Evolutionary conservation across 2,329 filamentous ascomycete species (phyloP), one percentile per base, ranked within the genome.

Genomic region (Pseudonectria buxi): DNA sequence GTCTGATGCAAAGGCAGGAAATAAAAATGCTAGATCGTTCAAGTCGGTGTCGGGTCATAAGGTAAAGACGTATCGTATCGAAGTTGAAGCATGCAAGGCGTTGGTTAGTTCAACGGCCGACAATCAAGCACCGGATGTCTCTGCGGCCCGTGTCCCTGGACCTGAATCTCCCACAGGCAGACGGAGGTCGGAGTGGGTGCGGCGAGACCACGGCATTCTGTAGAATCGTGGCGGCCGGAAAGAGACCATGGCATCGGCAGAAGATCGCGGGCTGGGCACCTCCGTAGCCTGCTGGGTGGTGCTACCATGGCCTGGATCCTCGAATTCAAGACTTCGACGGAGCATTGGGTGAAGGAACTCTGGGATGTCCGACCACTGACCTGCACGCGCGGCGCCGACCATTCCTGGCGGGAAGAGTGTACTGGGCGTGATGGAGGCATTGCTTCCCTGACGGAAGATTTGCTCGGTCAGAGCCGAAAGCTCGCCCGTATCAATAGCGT

Each of bases 401-500:
- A 78, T 69, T 25, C 66, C 62, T 2, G 67, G 62, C 5, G 74
- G 71, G 44, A 76, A 65, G 12, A 73, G 54, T 14, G 61, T 50
- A 4, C 58, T 49, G 14, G 59, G 57, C 14, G 56, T 47, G 24
- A 49, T 34, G 14, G 43, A 39, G 2, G 49, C 44, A 37, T 40
- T 51, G 37, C 44, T 56, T 28, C 43, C 47, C 14, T 42, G 49
- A 42, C 47, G 55, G 48, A 60, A 53, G 57, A 54, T 48, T 57
- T 58, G 63, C 30, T 68, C 64, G 4, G 65, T 61, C 16, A 72
- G 53, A 32, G 67, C 64, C 13, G 69, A 63, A 26, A 78, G 59
- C 36, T 73, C 65, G 40, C 79, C 80, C 6, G 73, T 68, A 51
- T 85, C 81, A 32, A 81, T 73, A 28, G 75, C 78, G 49, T 80